These are phyloP conservation scores for Ampelomyces quisqualis DNA, from an alignment of 2,329 filamentous ascomycete genomes.

Conservation along the genomic window DNA sequence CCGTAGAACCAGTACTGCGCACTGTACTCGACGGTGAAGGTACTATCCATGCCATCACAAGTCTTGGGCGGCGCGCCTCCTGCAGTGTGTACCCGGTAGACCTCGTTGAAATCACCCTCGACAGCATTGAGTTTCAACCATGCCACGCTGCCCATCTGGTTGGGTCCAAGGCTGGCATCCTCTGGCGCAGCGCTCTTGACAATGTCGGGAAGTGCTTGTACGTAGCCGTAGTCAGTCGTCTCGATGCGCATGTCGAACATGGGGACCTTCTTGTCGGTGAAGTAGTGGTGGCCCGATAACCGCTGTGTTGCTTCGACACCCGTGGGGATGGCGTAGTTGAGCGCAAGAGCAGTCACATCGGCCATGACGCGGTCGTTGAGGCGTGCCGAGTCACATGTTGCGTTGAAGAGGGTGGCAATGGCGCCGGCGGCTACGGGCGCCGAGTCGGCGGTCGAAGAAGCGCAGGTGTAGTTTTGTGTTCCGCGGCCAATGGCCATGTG, in stretches of 20 bases:
- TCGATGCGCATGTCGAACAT: slow-evolving; percentile 75
- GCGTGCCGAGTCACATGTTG: slow-evolving; percentile 72
- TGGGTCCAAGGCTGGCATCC: slow-evolving; percentile 59
- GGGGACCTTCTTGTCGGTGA: slow-evolving; percentile 68
- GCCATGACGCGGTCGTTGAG: slow-evolving; percentile 59
- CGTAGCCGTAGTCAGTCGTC: slow-evolving; percentile 55
- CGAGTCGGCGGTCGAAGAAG: slow-evolving; percentile 56
- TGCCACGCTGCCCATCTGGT: slow-evolving; percentile 63
- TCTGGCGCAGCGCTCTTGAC: slow-evolving; percentile 63
- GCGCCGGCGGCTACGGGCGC: slow-evolving; percentile 70
- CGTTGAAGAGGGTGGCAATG: slow-evolving; percentile 82
- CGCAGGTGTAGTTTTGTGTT: slow-evolving; percentile 92
- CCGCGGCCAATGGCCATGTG: slow-evolving; percentile 86
- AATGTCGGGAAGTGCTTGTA: slow-evolving; percentile 64
- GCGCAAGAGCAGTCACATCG: slow-evolving; percentile 65
- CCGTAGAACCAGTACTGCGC: slow-evolving; percentile 71
- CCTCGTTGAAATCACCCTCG: slow-evolving; percentile 60
- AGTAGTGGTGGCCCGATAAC: slow-evolving; percentile 79
- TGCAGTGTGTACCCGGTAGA: slow-evolving; percentile 82
- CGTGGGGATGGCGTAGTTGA: slow-evolving; percentile 63
- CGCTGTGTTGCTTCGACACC: slow-evolving; percentile 54
- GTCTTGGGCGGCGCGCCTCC: slow-evolving; percentile 74
- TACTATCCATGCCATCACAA: slow-evolving; percentile 64
- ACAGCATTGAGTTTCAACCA: slow-evolving; percentile 72
- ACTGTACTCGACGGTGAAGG: slow-evolving; percentile 76